Base-by-base conservation (phyloP, 148 eudicot species). In the Euryodendron excelsum region DNA sequence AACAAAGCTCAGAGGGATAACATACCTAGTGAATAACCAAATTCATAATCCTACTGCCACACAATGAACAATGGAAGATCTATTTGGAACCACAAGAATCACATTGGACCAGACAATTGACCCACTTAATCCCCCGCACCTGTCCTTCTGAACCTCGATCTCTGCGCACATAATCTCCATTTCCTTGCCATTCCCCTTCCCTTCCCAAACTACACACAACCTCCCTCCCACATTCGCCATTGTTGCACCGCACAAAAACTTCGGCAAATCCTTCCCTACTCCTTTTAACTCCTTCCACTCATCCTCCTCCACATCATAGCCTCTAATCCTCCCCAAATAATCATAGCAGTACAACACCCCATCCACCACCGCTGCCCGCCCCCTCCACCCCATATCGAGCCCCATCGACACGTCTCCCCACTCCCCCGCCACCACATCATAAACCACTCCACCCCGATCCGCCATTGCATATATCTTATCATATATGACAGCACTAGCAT, bases 341-440 rank as follows among this genome's bases (percentile, higher is more conserved):
- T 94, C 97, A 86, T 94, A 94, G 77, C 92, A 92, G 86, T 91
- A 94, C 91, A 94, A 60, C 73, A 94, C 87, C 27, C 87, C 92
- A 20, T 78, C 94, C 71, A 94, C 91, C 31, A 91, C 96, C 9
- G 91, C 90, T 0, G 90, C 96, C 77, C 98, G 77, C n/a, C 97
- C 98, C 69, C 97, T 81, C 98, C 98, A 92, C 82, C 94, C 98
- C 81, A 89, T 66, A 82, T 94, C 97, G n/a, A 94, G 83, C 91
- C 87, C 83, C 56, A 69, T 88, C 0, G 92, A 80, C 79, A 95
- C 97, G 23, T 37, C 60, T 0, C 86, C 87, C 99, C 99, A 93
- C 83, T 88, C 88, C 71, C 84, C 89, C 1, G 15, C 9, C 69
- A 56, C 77, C 5, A 80, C 89, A 21, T 93, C 88, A 28, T 84